Percentiles rank a stretch among this genome's conserved stretches.
phyloP scores from a whole-genome alignment of 139 green algal genomes.

The Micractinium conductrix region DNA sequence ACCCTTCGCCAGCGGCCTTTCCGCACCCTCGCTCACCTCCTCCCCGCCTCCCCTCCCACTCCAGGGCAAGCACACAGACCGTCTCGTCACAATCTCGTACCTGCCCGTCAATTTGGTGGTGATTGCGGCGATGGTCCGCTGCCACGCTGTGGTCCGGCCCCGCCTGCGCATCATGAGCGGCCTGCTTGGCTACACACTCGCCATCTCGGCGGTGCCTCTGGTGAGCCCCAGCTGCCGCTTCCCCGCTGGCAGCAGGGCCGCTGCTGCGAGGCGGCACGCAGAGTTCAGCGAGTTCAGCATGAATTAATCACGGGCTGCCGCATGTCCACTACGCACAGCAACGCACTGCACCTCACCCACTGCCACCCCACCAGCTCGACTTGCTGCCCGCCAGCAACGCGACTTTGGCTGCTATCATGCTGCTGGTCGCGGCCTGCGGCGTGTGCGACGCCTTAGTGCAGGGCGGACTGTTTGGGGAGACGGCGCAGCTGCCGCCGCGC shows the following conservation, averaged over 20 bases:
- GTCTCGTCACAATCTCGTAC: constrained; percentile 78
- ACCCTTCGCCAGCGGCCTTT: neutral
- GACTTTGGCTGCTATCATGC: constrained; percentile 50
- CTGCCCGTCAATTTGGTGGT: constrained; percentile 64
- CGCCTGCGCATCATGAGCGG: constrained; percentile 53
- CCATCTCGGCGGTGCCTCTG: constrained; percentile 63
- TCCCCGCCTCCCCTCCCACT: neutral
- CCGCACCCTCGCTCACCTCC: neutral
- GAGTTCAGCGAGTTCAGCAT: no score
- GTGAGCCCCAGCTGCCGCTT: no score
- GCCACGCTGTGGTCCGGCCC: constrained; percentile 13
- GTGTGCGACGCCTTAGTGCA: constrained; percentile 72
- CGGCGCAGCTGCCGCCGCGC: constrained; percentile 49
- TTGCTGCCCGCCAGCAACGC: neutral
- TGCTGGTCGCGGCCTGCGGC: constrained; percentile 61
- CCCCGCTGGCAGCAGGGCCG: no score
- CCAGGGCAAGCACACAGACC: constrained; percentile 72
- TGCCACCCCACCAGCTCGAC: constrained; percentile 43
- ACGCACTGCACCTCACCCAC: neutral
- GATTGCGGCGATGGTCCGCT: constrained; percentile 48
- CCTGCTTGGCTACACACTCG: constrained; percentile 59
- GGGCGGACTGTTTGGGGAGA: constrained; percentile 77
- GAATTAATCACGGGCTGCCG: no score
- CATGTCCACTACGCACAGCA: no score
- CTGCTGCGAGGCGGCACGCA: no score